Evolutionary conservation across 345 rosid genomes (phyloP), one percentile per base, ranked within the genome.

Genomic region (Camelina laxa): DNA sequence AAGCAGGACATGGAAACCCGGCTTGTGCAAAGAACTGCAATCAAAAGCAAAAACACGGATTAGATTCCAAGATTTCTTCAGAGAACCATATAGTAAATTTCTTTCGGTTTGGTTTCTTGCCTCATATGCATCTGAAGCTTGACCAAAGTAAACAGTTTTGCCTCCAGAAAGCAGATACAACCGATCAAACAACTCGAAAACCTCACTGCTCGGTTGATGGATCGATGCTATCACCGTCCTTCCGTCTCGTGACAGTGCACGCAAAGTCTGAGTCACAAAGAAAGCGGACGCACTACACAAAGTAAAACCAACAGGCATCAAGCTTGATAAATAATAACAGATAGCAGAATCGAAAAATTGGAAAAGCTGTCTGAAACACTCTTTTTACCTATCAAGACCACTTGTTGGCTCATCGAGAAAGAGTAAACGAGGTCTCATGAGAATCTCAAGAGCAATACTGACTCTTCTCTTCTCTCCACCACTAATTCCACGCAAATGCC

Each of bases 381-480:
- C n/a, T 69, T 10, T 9, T 68, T 56, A 90, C 98, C 98, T 93
- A 82, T 93, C 98, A 63, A 93, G 94, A 42, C 98, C 98, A 74
- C 97, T 93, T 42, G 98, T 93, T 2, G 98, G 98, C 69, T 93
- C 98, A 57, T 93, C 98, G 10, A 93, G 98, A 75, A 91, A 93
- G 47, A 93, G 95, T 81, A 93, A 78, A 80, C 95, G 82, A 21
- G 97, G 98, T 81, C 97, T 87, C 95, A 88, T 93, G 27, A 93
- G 83, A 81, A 93, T 93, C 77, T 93, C 98, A 31, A 93, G 87
- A 64, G 97, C 98, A 19, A 93, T 93, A 85, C 98, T 91, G 54
- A 93, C 97, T 60, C 98, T 75, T 69, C 97, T 80, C 88, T 86
- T 93, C 80, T 93, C 97, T 1, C 97, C 98, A 8, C 98, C 96